Base-by-base conservation (phyloP, 1,284 basidiomycete genomes). In the Ceratobasidium sp. region DNA sequence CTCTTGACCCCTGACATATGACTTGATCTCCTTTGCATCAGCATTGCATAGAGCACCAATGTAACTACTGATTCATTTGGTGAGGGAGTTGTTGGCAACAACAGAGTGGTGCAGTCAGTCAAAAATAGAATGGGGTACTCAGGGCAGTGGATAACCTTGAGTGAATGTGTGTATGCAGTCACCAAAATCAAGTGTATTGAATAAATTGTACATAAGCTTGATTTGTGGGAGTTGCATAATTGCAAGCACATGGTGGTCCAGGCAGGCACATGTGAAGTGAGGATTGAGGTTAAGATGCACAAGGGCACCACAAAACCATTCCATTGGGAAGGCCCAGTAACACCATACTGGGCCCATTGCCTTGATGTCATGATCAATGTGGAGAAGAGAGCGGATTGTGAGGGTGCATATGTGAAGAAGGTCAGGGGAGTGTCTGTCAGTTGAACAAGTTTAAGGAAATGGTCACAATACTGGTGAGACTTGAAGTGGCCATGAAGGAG, bases 251-350 rank as follows among this genome's bases (percentile, higher is more conserved):
- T 36, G 60, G 2, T 33, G 44, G 36, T 70, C 41, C 5, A 66
- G 30, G 42, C 59, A 56, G 1, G 54, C 25, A 46, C 29, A 70
- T 1, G 54, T 41, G 16, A 33, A 67, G 1, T 46, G 44, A 2
- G 41, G 46, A 21, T 41, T 57, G 39, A 54, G 59, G 7, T 47
- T 39, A 19, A 57, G 39, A n/a, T 52, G 58, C 7, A 52, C 41
- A 2, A 71, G 50, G 1, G 54, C 25, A 1, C 78, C 77, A 71
- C 79, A 81, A 56, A 73, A 80, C 0, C 77, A 73, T 64, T 82
- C 80, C 74, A 80, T 77, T 1, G 72, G 75, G 69, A 79, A 81
- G 2, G 78, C 75, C 81, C 80, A 81, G 2, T 73, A 74, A 2
- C 75, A 71, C 79, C 79, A 81, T 0, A 76, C 72, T 1, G 80